These are phyloP conservation scores for Actinomucor elegans DNA, from an alignment of 371 early-diverging fungal species.

Conservation along the genomic window DNA sequence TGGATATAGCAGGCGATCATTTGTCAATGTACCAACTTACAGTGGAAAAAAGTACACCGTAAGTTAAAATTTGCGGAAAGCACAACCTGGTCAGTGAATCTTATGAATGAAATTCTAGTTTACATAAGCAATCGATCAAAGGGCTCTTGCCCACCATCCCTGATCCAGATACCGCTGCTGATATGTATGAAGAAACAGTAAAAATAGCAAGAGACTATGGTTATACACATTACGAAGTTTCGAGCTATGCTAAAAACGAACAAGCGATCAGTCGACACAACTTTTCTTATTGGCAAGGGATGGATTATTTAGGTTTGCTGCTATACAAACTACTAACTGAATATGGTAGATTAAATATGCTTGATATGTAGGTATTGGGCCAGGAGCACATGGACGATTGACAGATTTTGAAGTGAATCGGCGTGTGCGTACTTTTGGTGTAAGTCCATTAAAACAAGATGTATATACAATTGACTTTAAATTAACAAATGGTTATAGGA, in stretches of 20 bases:
- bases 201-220: slow-evolving; percentile 46
- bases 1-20: slow-evolving; percentile 64
- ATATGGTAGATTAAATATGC: not conserved
- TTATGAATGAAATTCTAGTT: slow-evolving; percentile 33
- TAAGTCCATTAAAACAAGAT: slow-evolving; percentile 23
- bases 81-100: no score
- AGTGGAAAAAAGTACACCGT: slow-evolving; percentile 81
- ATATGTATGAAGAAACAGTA: slow-evolving; percentile 76
- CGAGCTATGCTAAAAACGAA: slow-evolving; percentile 61
- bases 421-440: slow-evolving; percentile 61
- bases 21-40: slow-evolving; percentile 86
- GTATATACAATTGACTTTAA: not conserved
- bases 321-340: not conserved
- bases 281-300: slow-evolving; percentile 81
- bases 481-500: slow-evolving; percentile 24
- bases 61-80: slow-evolving; percentile 12
- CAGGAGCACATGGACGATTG: slow-evolving; percentile 84
- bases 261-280: slow-evolving; percentile 72
- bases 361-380: slow-evolving; percentile 66
- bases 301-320: slow-evolving; percentile 70
- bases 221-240: slow-evolving; percentile 85
- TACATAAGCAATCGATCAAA: slow-evolving; percentile 54
- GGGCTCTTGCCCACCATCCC: slow-evolving; percentile 45
- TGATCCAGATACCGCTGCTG: slow-evolving; percentile 56
- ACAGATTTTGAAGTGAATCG: slow-evolving; percentile 31